phyloP scores from a whole-genome alignment of 805 yeast genomes.

The Saccharomycopsis sp. region DNA sequence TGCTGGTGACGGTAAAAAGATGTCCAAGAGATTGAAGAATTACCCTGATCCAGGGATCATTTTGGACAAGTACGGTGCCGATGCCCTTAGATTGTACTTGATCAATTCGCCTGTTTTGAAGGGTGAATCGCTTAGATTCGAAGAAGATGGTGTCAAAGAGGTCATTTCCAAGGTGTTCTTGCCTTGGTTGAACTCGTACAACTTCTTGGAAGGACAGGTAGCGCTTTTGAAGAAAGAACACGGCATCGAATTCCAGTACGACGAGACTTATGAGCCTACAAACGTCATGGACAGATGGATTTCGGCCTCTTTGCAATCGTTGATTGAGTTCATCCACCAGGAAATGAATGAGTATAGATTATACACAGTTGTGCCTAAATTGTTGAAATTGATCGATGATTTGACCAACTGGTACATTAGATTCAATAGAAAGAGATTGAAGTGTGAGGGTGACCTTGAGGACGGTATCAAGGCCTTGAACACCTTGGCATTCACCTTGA shows the following conservation, averaged over 20 bases:
- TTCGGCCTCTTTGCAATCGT: constrained; percentile 90
- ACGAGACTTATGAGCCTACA: constrained; percentile 54
- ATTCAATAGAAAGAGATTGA: constrained; percentile 94
- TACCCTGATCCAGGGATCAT: constrained; percentile 91
- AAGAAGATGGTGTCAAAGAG: constrained; percentile 98
- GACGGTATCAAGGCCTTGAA: constrained; percentile 86
- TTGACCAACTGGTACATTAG: constrained; percentile 99
- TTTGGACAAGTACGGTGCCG: constrained; percentile 90
- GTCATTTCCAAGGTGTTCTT: constrained; percentile 90
- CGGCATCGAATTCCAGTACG: constrained; percentile 63
- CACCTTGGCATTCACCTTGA: constrained; percentile 83
- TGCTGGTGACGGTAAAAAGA: constrained; percentile 97
- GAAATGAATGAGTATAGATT: constrained; percentile 90
- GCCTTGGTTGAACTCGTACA: constrained; percentile 99
- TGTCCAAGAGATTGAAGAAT: constrained; percentile 97
- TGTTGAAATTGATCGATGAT: constrained; percentile 83
- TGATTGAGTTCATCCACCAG: constrained; percentile 74
- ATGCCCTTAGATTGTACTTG: constrained; percentile 90
- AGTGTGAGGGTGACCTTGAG: constrained; percentile 83
- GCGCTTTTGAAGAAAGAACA: constrained; percentile 74
- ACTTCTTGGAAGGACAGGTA: constrained; percentile 92
- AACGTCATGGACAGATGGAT: constrained; percentile 99
- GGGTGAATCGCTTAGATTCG: constrained; percentile 94
- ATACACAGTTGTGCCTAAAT: constrained; percentile 92
- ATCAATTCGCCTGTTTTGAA: constrained; percentile 96